A percentile compares a stretch with the other conserved stretches of the same genome.
These are phyloP conservation scores for Rhizopogon salebrosus DNA, from an alignment of 768 basidiomycete genomes.

Conservation along the genomic window DNA sequence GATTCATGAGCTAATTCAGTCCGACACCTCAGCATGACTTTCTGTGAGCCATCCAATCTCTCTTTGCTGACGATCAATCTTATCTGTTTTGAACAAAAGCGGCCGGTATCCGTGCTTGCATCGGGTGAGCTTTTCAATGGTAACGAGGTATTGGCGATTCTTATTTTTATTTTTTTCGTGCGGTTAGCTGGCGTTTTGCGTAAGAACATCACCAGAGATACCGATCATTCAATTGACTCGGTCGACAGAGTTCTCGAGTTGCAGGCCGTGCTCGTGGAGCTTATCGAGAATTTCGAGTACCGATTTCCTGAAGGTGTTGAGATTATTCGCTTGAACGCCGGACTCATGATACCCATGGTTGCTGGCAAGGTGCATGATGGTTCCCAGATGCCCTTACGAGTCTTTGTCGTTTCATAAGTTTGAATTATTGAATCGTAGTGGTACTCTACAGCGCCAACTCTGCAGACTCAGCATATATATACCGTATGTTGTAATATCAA, in stretches of 20 bases:
- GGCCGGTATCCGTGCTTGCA: slow-evolving; percentile 7
- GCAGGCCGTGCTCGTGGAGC: slow-evolving; percentile 28
- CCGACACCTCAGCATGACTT: slow-evolving; percentile 5
- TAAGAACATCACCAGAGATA: background rate
- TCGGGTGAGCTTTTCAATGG: slow-evolving; percentile 4
- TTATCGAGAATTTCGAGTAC: slow-evolving; percentile 32
- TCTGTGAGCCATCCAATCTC: slow-evolving; percentile 1
- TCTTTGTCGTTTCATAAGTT: slow-evolving; percentile 13
- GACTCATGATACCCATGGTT: slow-evolving; percentile 30
- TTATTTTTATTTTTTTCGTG: background rate
- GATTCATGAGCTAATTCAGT: background rate
- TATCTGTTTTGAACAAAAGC: background rate
- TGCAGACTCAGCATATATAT: no score
- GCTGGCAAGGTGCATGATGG: slow-evolving; percentile 21
- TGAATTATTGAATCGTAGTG: no score
- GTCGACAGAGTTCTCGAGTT: slow-evolving; percentile 26
- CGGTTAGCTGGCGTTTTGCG: slow-evolving; percentile 9
- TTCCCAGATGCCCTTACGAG: slow-evolving; percentile 29
- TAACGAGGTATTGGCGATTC: background rate
- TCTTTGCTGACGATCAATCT: no score
- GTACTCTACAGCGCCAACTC: no score
- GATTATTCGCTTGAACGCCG: slow-evolving; percentile 26
- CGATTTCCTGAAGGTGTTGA: slow-evolving; percentile 26
- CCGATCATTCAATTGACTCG: background rate
- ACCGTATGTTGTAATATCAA: no score